Evolutionary conservation across 805 yeast species (phyloP).

Genomic region (Suhomyces emberorum): DNA sequence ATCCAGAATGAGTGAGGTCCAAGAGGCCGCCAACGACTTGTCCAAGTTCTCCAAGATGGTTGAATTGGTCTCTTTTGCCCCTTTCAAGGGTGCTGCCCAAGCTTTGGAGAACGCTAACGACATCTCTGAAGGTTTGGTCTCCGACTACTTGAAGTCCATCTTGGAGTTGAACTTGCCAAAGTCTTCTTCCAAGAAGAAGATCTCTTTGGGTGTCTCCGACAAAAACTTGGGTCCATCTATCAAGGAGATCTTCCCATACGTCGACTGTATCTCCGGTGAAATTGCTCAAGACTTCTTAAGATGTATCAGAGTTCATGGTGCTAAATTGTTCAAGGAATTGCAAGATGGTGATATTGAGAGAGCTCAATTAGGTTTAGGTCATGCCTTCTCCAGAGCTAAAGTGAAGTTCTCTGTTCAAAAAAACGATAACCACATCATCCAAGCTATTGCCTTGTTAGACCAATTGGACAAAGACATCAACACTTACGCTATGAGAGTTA

Average conservation of each 20-base stretch:
- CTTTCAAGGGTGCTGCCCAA: slow-evolving; percentile 99
- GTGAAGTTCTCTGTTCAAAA: slow-evolving; percentile 98
- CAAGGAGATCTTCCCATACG: slow-evolving; percentile 83
- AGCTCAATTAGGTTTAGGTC: slow-evolving; percentile 98
- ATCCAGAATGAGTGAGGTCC: slow-evolving; percentile 88
- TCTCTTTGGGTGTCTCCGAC: slow-evolving; percentile 86
- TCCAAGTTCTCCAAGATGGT: slow-evolving; percentile 87
- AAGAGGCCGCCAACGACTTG: slow-evolving; percentile 82
- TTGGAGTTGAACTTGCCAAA: slow-evolving; percentile 90
- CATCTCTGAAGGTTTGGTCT: slow-evolving; percentile 93
- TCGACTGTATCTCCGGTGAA: slow-evolving; percentile 89
- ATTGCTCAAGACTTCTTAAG: slow-evolving; percentile 92
- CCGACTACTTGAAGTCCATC: slow-evolving; percentile 85
- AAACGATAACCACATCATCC: slow-evolving; percentile 98
- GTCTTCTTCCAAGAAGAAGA: slow-evolving; percentile 59
- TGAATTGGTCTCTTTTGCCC: slow-evolving; percentile 92
- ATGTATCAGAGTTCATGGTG: slow-evolving; percentile 90
- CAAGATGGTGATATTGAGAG: slow-evolving; percentile 95
- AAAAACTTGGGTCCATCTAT: slow-evolving; percentile 94
- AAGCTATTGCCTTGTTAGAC: slow-evolving; percentile 95
- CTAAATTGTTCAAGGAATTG: slow-evolving; percentile 83
- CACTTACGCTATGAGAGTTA: slow-evolving; percentile 94
- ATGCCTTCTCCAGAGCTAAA: slow-evolving; percentile 98
- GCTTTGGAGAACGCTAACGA: slow-evolving; percentile 98
- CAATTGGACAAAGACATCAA: slow-evolving; percentile 98